Base-by-base conservation (phyloP, 2,329 filamentous ascomycete species). In the Aureobasidium sp. region DNA sequence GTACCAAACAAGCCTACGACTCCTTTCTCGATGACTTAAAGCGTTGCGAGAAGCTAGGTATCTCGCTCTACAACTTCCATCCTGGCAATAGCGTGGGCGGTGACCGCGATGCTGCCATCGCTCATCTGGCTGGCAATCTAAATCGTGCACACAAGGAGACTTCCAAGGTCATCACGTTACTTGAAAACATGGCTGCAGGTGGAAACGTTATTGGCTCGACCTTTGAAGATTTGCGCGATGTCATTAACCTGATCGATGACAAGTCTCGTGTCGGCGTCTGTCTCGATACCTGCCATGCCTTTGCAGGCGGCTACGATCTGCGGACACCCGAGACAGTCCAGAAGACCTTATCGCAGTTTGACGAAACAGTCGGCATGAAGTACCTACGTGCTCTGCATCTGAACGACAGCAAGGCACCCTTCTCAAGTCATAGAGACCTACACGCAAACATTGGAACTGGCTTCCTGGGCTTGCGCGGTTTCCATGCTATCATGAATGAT, bases 401-500 rank as follows among this genome's bases (percentile, higher is more conserved):
- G 46, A 99, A 99, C 74, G 94, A 99, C 76, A 95, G 89, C 77
- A 99, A 97, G 76, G 91, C 92, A 0, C 93, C 94, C 0, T 80
- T 96, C 34, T 80, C 76, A 46, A 94, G 90, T 39, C 84, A 91
- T 67, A 85, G 92, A 44, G 94, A 99, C 72, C 77, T 97, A 2
- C 94, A 99, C 75, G 91, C 93, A 66, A 97, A 97, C 72, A 97
- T 99, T 66, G 94, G 94, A 29, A 95, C 91, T 0, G 94, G 94
- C 1, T 99, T 95, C 71, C 81, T 99, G 0, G 94, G 94, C 0
- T 81, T 99, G 17, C 84, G 89, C 26, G 89, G 92, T 2, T 99
- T 99, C 74, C 90, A 96, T 76, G 90, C 87, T 71, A 78, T 99
- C 64, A 87, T 97, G 80, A 97, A 97, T 73, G 86, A 91, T 70